Evolutionary conservation across 371 early-diverging fungal genomes (phyloP).

Genomic region (Capillidium heterosporum): DNA sequence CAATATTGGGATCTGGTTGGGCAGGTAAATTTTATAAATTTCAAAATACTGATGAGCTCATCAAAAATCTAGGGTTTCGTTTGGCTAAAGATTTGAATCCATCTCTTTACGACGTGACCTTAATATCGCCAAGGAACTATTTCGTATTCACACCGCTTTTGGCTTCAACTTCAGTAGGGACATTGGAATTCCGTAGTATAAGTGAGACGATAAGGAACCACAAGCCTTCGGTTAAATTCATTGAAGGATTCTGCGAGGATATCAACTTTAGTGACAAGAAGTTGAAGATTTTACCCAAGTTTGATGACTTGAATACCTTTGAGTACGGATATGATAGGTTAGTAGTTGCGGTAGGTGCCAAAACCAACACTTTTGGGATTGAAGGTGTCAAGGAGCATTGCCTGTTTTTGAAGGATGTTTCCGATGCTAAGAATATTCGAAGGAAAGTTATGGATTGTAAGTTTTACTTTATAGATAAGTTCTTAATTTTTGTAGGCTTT

Average conservation of each 20-base stretch:
- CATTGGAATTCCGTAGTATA: slow-evolving; percentile 63
- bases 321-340: slow-evolving; percentile 50
- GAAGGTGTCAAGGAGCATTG: slow-evolving; percentile 61
- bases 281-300: slow-evolving; percentile 18
- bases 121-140: slow-evolving; percentile 1
- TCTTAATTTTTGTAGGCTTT: slow-evolving; percentile 24
- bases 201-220: slow-evolving; percentile 48
- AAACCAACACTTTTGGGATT: slow-evolving; percentile 62
- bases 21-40: no score
- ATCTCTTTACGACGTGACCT: not conserved
- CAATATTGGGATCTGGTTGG: no score
- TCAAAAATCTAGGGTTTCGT: not conserved
- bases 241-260: not conserved
- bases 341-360: slow-evolving; percentile 65
- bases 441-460: slow-evolving; percentile 46
- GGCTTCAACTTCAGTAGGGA: slow-evolving; percentile 62
- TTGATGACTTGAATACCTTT: slow-evolving; percentile 15
- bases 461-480: slow-evolving; percentile 1
- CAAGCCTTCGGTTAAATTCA: slow-evolving; percentile 15
- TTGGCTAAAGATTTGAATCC: slow-evolving; percentile 1
- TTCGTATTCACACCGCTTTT: slow-evolving; percentile 57
- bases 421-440: slow-evolving; percentile 53
- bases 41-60: no score
- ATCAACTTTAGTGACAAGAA: not conserved
- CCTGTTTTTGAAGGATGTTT: slow-evolving; percentile 48